A percentile compares a stretch with the other conserved stretches of the same genome.
Evolutionary conservation across 768 basidiomycete species (phyloP).

Genomic region (Termitomyces sp.): DNA sequence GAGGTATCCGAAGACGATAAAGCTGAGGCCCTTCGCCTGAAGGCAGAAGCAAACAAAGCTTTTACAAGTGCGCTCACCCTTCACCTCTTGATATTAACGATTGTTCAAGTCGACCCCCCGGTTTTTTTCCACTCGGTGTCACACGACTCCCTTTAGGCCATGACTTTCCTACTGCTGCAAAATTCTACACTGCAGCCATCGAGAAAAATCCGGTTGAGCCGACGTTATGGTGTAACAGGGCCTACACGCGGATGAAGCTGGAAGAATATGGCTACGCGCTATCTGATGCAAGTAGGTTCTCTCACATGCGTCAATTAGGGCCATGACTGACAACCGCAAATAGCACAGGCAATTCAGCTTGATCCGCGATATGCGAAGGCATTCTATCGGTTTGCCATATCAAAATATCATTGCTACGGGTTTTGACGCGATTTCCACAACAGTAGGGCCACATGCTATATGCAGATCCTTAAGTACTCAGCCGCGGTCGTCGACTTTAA

Average conservation of each 20-base stretch:
- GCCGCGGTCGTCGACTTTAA: slow-evolving; percentile 85
- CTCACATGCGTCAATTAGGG: neutral
- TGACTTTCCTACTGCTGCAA: slow-evolving; percentile 71
- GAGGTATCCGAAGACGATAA: slow-evolving; percentile 65
- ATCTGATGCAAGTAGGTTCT: slow-evolving; percentile 70
- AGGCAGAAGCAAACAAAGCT: slow-evolving; percentile 84
- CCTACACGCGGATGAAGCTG: slow-evolving; percentile 87
- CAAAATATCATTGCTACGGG: neutral
- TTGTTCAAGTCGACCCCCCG: neutral
- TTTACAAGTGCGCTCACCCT: slow-evolving; percentile 53
- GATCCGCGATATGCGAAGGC: slow-evolving; percentile 91
- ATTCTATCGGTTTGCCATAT: slow-evolving; percentile 57
- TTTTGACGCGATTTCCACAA: neutral
- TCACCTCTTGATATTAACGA: neutral
- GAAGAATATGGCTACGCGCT: slow-evolving; percentile 94
- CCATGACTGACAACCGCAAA: slow-evolving; percentile 4
- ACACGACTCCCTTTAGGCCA: slow-evolving; percentile 37
- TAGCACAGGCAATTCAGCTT: slow-evolving; percentile 80
- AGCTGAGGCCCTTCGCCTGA: slow-evolving; percentile 63
- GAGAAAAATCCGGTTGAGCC: slow-evolving; percentile 84
- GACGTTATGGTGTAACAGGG: slow-evolving; percentile 92
- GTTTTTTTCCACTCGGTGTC: neutral
- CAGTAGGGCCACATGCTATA: slow-evolving; percentile 85
- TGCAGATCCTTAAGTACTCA: slow-evolving; percentile 86
- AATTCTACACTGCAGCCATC: slow-evolving; percentile 80